Evolutionary conservation across 306 rosid species (phyloP), one percentile per base, ranked within the genome.

Genomic region (Rosa lucieae): DNA sequence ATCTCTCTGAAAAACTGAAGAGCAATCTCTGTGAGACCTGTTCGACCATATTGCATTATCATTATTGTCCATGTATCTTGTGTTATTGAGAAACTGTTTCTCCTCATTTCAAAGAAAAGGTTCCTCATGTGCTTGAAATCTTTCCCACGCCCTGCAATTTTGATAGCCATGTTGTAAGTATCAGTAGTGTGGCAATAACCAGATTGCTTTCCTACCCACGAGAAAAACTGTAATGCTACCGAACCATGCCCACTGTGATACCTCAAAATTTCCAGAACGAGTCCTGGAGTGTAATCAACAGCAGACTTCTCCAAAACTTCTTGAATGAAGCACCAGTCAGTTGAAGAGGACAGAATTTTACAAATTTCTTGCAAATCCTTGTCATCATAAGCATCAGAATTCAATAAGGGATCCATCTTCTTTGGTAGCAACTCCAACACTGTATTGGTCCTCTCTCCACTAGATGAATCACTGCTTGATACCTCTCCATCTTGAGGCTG

Each of bases 11-110:
- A 92, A 70, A 87, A 82, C 46, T 86, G 85, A 78, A 87, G 68
- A 68, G 97, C 97, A 83, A 91, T 87, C 73, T 92, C 82, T 0
- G 99, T 94, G 67, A 94, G 82, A 66, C 99, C 99, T 23, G 86
- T 87, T 43, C 99, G 93, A 74, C 97, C 97, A 9, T 92, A 94
- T 78, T 82, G 93, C 95, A 91, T 84, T 55, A 94, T 89, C 93
- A 92, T 88, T 81, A 92, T 92, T 56, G 99, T 92, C 99, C 99
- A 94, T 78, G 99, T 92, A 75, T 94, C 93, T 49, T 97, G 73
- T 23, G 93, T 89, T 74, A 89, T 78, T 7, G 80, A 71, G 84
- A 70, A 82, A 55, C 72, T 79, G 75, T 89, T 92, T 89, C 99
- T 87, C 86, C 89, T 86, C 99, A 92, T 94, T 78, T 88, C 97